These are phyloP conservation scores for Pseudonectria buxi DNA, from an alignment of 2,329 filamentous ascomycete species.

Conservation along the genomic window DNA sequence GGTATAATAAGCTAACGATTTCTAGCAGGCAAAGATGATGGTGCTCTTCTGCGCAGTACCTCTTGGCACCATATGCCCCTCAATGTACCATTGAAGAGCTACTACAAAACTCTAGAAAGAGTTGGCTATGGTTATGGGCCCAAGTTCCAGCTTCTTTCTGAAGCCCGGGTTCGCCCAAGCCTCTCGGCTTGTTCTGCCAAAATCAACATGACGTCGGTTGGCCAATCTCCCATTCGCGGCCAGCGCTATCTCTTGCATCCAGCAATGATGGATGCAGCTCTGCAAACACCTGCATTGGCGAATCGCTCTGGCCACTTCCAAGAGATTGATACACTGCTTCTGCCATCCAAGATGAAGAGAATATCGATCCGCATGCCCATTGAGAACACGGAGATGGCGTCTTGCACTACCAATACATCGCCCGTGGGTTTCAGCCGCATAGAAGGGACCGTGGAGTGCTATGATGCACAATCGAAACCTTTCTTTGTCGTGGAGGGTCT, in stretches of 20 bases:
- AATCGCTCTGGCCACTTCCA: slow-evolving; percentile 17
- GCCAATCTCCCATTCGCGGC: slow-evolving; percentile 12
- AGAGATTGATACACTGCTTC: slow-evolving; percentile 16
- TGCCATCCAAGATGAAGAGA: slow-evolving; percentile 15
- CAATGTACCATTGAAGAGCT: slow-evolving; percentile 15
- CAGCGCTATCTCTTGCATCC: slow-evolving; percentile 17
- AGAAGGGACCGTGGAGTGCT: slow-evolving; percentile 14
- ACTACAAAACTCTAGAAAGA: slow-evolving; percentile 16
- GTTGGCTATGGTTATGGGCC: slow-evolving; percentile 18
- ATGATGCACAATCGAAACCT: slow-evolving; percentile 9
- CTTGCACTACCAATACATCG: slow-evolving; percentile 13
- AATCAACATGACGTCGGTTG: slow-evolving; percentile 12
- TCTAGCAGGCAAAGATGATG: not conserved
- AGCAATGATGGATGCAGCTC: slow-evolving; percentile 18
- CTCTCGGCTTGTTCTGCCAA: slow-evolving; percentile 16
- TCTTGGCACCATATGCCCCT: slow-evolving; percentile 19
- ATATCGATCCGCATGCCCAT: slow-evolving; percentile 17
- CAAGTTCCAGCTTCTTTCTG: slow-evolving; percentile 17
- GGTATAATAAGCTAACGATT: slow-evolving; percentile 2
- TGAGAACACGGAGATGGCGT: slow-evolving; percentile 11
- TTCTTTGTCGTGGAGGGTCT: slow-evolving; percentile 17
- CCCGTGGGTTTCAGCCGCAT: slow-evolving; percentile 15
- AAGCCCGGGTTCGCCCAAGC: slow-evolving; percentile 15
- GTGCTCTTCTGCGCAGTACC: slow-evolving; percentile 5
- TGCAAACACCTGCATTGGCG: slow-evolving; percentile 15